These are phyloP conservation scores for Hypoxylon intermedium DNA, from an alignment of 495 filamentous ascomycete genomes.

Conservation along the genomic window DNA sequence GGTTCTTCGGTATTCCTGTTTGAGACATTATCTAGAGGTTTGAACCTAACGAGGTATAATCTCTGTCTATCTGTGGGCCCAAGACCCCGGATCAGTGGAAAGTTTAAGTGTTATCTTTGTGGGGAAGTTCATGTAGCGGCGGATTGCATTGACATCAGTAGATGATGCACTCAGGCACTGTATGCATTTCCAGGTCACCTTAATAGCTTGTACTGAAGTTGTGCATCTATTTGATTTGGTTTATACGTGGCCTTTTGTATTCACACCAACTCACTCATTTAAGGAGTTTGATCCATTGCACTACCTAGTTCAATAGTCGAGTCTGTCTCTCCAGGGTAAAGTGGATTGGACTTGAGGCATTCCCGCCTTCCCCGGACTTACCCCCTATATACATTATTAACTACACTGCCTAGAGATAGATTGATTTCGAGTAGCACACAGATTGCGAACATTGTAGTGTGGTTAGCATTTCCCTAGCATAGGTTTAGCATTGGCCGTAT, in stretches of 20 bases:
- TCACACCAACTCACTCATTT: slow-evolving; percentile 14
- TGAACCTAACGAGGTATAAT: slow-evolving; percentile 27
- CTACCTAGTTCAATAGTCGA: slow-evolving; percentile 1
- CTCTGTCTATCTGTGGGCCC: slow-evolving; percentile 31
- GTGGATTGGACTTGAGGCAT: slow-evolving; percentile 13
- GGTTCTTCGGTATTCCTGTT: slow-evolving; percentile 39
- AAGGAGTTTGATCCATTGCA: not conserved
- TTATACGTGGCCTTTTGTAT: slow-evolving; percentile 30
- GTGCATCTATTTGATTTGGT: not conserved
- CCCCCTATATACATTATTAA: slow-evolving; percentile 5
- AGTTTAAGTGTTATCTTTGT: slow-evolving; percentile 37
- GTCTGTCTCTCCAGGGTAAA: slow-evolving; percentile 9
- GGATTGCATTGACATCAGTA: not conserved
- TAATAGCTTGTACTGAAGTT: not conserved
- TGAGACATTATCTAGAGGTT: slow-evolving; percentile 17
- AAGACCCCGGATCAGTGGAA: slow-evolving; percentile 38
- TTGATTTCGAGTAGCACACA: not conserved
- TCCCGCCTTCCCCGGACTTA: slow-evolving; percentile 31
- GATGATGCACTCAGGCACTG: too few relatives aligned
- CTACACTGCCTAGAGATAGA: not conserved
- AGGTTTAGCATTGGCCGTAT: slow-evolving; percentile 1
- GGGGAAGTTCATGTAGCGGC: slow-evolving; percentile 26
- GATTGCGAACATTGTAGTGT: not conserved
- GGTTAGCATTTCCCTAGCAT: too few relatives aligned
- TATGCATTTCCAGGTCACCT: too few relatives aligned